A percentile compares a stretch with the other conserved stretches of the same genome.
Evolutionary conservation across 805 yeast genomes (phyloP).

Genomic region (Cyberlindnera bimundalis): DNA sequence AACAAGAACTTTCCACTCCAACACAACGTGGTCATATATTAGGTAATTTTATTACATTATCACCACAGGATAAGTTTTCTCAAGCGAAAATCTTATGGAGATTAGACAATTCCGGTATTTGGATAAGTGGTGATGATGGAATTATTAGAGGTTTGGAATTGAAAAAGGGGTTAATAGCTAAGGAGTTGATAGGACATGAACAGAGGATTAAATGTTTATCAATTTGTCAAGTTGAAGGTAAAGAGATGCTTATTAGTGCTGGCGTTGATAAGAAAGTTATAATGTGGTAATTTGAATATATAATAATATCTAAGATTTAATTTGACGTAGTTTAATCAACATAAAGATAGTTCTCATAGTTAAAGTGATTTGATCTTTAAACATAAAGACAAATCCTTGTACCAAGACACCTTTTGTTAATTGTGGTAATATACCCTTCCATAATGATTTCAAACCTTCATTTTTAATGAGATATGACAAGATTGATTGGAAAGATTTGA

Average conservation of each 20-base stretch:
- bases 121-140: constrained; percentile 74
- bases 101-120: constrained; percentile 44
- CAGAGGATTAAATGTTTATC: constrained; percentile 49
- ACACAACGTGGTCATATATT: constrained; percentile 34
- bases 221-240: constrained; percentile 26
- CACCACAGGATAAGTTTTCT: constrained; percentile 70
- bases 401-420: constrained; percentile 76
- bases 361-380: constrained; percentile 37
- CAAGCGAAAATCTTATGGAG: constrained; percentile 48
- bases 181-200: constrained; percentile 34
- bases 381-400: constrained; percentile 80
- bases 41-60: constrained; percentile 43
- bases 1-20: constrained; percentile 14
- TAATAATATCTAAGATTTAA: neutral
- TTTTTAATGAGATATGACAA: constrained; percentile 53
- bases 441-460: constrained; percentile 65
- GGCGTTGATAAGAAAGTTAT: constrained; percentile 43
- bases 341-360: constrained; percentile 23
- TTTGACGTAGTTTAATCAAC: neutral
- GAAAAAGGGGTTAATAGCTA: constrained; percentile 32
- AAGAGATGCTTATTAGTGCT: constrained; percentile 43
- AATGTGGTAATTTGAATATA: constrained; percentile 29
- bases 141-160: constrained; percentile 56
- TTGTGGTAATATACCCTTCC: constrained; percentile 82
- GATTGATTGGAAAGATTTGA: constrained; percentile 61